A percentile compares a stretch with the other conserved stretches of the same genome.
These are phyloP conservation scores for Talaromyces nanjingensis DNA, from an alignment of 495 filamentous ascomycete genomes.

Conservation along the genomic window DNA sequence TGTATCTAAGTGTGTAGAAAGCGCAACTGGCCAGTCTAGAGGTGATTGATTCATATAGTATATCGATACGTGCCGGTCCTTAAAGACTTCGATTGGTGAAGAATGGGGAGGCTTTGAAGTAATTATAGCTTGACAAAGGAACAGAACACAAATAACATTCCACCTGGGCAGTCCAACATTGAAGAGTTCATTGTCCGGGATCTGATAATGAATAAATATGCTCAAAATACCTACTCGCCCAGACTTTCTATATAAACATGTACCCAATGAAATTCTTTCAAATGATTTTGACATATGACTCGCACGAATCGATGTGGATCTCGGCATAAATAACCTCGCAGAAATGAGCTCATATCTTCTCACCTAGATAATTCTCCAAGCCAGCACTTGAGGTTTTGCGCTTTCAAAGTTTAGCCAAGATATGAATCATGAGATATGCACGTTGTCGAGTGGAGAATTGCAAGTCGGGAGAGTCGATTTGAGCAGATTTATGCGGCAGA, in stretches of 20 bases:
- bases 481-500: constrained; percentile 5
- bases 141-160: background rate
- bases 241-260: too few species aligned
- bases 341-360: background rate
- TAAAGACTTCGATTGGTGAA: background rate
- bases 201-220: background rate
- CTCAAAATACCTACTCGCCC: background rate
- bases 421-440: background rate
- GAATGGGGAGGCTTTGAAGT: background rate
- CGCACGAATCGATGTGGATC: too few species aligned
- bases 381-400: too few species aligned
- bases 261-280: too few species aligned
- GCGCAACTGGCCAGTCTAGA: constrained; percentile 8
- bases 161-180: too few species aligned
- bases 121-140: background rate
- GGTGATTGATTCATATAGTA: constrained; percentile 3
- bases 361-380: background rate
- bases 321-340: background rate
- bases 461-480: background rate
- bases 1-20: background rate
- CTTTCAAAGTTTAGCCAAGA: background rate
- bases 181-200: background rate
- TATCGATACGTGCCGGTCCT: background rate
- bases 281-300: too few species aligned
- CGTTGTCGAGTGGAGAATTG: background rate